Base-by-base conservation (phyloP, 108 stramenopile genomes). In the Conticribra guillardii region DNA sequence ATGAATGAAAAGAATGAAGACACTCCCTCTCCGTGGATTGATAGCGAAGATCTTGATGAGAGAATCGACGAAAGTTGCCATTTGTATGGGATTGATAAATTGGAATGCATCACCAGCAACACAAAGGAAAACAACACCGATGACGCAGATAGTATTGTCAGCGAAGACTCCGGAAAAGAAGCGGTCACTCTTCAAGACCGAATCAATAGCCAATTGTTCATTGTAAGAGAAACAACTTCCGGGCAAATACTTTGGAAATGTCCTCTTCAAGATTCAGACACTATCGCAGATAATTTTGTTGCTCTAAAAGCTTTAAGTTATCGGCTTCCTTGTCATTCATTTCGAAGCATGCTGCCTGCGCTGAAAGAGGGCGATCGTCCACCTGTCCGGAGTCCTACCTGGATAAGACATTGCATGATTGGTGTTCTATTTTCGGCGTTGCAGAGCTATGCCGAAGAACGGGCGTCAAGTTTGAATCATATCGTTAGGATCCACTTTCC, bases 401-500 rank as follows among this genome's bases (percentile, higher is more conserved):
- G 71, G 71, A 27, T 72, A 16, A 21, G 54, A 33, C 19, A 1
- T 32, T 72, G 61, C 41, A 56, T 24, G 33, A 45, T 19, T 28
- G 66, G 41, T 3, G 33, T 67, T 31, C 52, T 67, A 22, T 67
- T 67, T 55, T 49, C 51, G 2, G 2, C 61, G 8, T 72, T 54
- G 48, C 44, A 54, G 23, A 53, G 33, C 14, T 72, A 62, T 16
- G 28, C 48, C 11, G 11, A 56, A 21, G 0, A 37, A 22, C 52
- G 15, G 28, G 23, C 3, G 44, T 24, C 45, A 7, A 48, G 24
- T 14, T 33, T 17, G 2, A 23, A 15, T 21, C 22, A 46, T 21
- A n/a, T 22, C 9, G 17, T 30, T 37, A 33, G 67, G 16, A 24
- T 55, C 31, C 73, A 84, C 21, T 88, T 90, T 59, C 89, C 89